These are phyloP conservation scores for Lentinula sp. DNA, from an alignment of 768 basidiomycete genomes.

Conservation along the genomic window DNA sequence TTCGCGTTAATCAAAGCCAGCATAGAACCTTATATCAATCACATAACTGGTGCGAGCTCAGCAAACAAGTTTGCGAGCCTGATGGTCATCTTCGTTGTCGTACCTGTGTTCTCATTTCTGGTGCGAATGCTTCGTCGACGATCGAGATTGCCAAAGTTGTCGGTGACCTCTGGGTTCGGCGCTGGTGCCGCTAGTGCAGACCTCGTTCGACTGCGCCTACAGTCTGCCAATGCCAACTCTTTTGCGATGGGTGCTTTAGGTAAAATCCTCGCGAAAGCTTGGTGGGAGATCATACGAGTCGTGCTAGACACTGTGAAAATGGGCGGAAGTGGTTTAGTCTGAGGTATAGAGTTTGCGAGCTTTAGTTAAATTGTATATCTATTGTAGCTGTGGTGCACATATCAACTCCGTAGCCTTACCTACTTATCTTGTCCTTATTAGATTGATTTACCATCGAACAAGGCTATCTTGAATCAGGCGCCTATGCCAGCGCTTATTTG, in stretches of 20 bases:
- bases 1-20: conserved; percentile 43
- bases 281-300: conserved; percentile 45
- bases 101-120: conserved; percentile 38
- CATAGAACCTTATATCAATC: conserved; percentile 37
- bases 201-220: conserved; percentile 49
- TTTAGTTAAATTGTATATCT: no score
- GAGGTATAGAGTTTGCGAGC: not conserved
- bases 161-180: conserved; percentile 13
- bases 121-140: conserved; percentile 42
- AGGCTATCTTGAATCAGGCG: no score
- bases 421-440: no score
- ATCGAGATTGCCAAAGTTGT: conserved; percentile 27
- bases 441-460: no score
- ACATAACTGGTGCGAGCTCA: conserved; percentile 9
- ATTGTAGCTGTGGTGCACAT: no score
- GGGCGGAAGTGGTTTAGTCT: conserved; percentile 73
- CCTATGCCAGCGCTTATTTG: not conserved
- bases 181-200: conserved; percentile 39
- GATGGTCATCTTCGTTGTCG: conserved; percentile 27
- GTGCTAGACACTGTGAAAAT: conserved; percentile 66
- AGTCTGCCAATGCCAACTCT: conserved; percentile 30
- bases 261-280: conserved; percentile 26
- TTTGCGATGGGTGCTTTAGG: conserved; percentile 15
- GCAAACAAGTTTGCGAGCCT: conserved; percentile 42
- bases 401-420: no score